phyloP scores from a whole-genome alignment of 495 filamentous ascomycete species.

The Mytilinidion resinicola region DNA sequence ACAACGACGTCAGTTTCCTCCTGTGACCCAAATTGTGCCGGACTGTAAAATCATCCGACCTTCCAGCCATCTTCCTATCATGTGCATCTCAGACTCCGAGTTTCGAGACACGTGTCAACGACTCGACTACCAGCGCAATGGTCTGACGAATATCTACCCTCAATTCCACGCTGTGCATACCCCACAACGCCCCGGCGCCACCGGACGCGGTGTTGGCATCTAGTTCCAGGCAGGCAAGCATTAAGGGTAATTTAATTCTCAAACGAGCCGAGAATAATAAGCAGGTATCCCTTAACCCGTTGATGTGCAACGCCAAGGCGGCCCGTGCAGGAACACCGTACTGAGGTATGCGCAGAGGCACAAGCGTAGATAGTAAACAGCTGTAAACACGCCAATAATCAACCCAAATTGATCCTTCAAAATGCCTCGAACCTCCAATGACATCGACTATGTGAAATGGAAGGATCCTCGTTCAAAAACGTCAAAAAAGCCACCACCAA shows the following conservation, averaged over 20 bases:
- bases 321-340: too few species aligned
- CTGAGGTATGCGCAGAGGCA: not conserved
- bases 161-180: too few species aligned
- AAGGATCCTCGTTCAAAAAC: not conserved
- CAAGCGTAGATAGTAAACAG: not conserved
- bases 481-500: not conserved
- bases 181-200: too few species aligned
- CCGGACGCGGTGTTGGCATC: too few species aligned
- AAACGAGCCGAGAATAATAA: slow-evolving; percentile 13
- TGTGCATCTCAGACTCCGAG: too few species aligned
- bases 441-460: not conserved
- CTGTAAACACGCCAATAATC: not conserved
- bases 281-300: not conserved
- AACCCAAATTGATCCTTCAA: not conserved
- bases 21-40: too few species aligned
- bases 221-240: slow-evolving; percentile 7
- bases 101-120: too few species aligned
- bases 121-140: too few species aligned
- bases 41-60: too few species aligned
- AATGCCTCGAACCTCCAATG: not conserved
- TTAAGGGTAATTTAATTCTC: slow-evolving; percentile 24
- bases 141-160: too few species aligned
- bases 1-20: too few species aligned
- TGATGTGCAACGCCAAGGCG: slow-evolving; percentile 10
- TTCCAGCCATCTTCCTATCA: too few species aligned